A percentile compares a stretch with the other conserved stretches of the same genome.
These are phyloP conservation scores for Crucihimalaya himalaica DNA, from an alignment of 345 rosid genomes.

Conservation along the genomic window DNA sequence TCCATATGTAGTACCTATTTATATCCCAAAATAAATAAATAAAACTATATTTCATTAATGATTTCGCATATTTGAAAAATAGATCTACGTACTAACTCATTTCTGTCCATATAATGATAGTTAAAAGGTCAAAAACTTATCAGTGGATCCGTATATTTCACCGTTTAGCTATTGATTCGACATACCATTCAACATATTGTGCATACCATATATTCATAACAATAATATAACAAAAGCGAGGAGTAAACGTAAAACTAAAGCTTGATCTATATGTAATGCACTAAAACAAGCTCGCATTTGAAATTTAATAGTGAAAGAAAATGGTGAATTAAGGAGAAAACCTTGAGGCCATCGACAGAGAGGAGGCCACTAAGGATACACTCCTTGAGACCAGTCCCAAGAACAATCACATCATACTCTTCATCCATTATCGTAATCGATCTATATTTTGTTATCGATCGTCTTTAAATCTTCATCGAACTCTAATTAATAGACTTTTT, in stretches of 20 bases:
- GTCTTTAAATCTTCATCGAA: neutral
- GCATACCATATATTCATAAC: too few relatives aligned
- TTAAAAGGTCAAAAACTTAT: too few relatives aligned
- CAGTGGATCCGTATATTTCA: too few relatives aligned
- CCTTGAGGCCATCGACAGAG: constrained; percentile 95
- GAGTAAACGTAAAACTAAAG: neutral
- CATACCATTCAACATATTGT: too few relatives aligned
- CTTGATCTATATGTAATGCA: neutral
- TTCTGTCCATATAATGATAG: too few relatives aligned
- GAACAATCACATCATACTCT: constrained; percentile 91
- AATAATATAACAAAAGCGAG: neutral
- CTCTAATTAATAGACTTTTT: constrained; percentile 9
- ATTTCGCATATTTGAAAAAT: neutral
- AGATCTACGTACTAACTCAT: too few relatives aligned
- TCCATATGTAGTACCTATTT: constrained; percentile 78
- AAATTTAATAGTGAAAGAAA: neutral
- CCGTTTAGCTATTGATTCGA: too few relatives aligned
- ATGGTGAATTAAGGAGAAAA: constrained; percentile 2
- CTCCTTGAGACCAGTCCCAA: constrained; percentile 95
- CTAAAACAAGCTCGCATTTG: neutral
- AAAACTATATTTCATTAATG: neutral
- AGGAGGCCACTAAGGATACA: constrained; percentile 97
- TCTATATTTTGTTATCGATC: neutral
- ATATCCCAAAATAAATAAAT: constrained; percentile 11
- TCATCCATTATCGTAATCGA: constrained; percentile 64